Base-by-base conservation (phyloP, 2,329 filamentous ascomycete genomes). In the Colletotrichum aenigma region DNA sequence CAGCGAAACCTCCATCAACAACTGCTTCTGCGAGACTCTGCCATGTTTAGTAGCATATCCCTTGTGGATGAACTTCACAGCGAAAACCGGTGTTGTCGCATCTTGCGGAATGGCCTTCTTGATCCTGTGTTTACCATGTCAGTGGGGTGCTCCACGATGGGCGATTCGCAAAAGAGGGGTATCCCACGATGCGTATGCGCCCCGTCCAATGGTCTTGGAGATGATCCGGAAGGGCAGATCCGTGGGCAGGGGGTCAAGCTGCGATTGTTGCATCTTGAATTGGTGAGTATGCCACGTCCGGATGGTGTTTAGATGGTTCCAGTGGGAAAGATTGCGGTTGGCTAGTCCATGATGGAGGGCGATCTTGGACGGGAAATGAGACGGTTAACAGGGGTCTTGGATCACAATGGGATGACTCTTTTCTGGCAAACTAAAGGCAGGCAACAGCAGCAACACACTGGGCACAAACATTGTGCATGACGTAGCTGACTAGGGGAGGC, bases 11-110 rank as follows among this genome's bases (percentile, higher is more conserved):
- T 99, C 97, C 91, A 98, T 95, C 80, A 93, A 91, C 78, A 99
- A 92, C 86, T 99, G 97, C 82, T 97, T 96, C 38, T 93, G 90
- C 34, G 94, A 95, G 79, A 99, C 93, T 76, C 95, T 94, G 82
- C 97, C 97, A 89, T 96, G 93, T 80, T 94, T 94, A 80, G 95
- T 91, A 74, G 97, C 97, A 85, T 98, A 98, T 78, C 94, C 94
- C 87, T 99, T 99, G 88, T 99, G 96, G 83, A 99, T 98, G 86
- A 99, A 95, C 85, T 99, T 99, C 85, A 99, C 95, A 16, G 97
- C 97, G 84, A 99, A 98, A 74, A 99, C 88, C 34, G 96, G 96
- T 30, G 87, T 90, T 30, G 91, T 86, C 2, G 89, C 85, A 78
- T 94, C 90, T 28, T 93, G 87, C 9, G 96, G 96, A 62, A 94